Base-by-base conservation (phyloP, 495 filamentous ascomycete genomes). In the Stereocaulon alpinum region DNA sequence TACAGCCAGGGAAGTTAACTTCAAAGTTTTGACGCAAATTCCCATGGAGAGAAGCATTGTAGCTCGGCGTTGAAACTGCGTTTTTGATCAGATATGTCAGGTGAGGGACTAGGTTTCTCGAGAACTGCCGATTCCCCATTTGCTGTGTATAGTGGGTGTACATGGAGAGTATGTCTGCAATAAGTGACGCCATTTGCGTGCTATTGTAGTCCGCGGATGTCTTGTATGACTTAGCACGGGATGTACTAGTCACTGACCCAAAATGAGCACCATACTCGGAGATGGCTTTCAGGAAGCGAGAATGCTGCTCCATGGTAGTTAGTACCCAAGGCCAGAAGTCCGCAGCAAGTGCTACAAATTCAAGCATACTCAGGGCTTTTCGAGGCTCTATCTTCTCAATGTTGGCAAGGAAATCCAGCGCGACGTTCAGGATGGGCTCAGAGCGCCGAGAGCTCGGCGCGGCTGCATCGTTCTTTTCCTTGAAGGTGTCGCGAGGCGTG, bases 321-420 rank as follows among this genome's bases (percentile, higher is more conserved):
- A 91, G 89, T 9, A 88, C 87, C 86, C 93, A 92, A 11, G 89
- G 87, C 91, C 90, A 96, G 65, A 86, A 85, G 70, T 95, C 91
- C 70, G 92, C 89, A 12, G 90, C 86, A 4, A 84, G 79, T 10
- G 85, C 82, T 37, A 97, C 82, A 68, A 96, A 96, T 61, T 91
- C 84, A 15, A 98, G 77, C 68, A 96, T 82, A 0, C 85, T 81
- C 37, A 92, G 72, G 18, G 82, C 76, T 45, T 85, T 80, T 59
- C 76, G 76, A 47, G 82, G 77, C 6, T 86, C 75, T 12, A 87
- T 60, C 22, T 79, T 75, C 17, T 83, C 76, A 62, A 95, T 85
- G 12, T 80, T 77, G 17, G 81, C 75, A n/a, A 97, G 76, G 59
- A 76, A 74, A 55, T 91, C 83, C 29, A 95, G 75, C 2, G 90